Base-by-base conservation (phyloP, 805 yeast species). In the Saturnispora dispora region DNA sequence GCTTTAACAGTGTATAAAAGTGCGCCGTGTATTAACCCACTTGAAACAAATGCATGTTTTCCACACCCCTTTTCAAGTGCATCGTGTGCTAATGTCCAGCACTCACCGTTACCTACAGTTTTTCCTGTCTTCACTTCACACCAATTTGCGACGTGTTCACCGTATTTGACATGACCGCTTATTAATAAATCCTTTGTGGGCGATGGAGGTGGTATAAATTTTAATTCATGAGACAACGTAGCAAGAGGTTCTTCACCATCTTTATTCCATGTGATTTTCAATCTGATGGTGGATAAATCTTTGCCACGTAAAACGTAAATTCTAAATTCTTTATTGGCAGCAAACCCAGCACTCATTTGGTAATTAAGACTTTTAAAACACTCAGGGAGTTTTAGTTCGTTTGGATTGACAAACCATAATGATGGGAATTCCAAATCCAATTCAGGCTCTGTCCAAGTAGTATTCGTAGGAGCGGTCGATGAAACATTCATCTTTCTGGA, bases 71-170 rank as follows among this genome's bases (percentile, higher is more conserved):
- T 73, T 46, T 66, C 61, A 41, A 79, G 63, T 0, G 83, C 81
- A 46, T 76, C 77, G 48, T 70, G 74, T 0, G 82, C 83, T 52
- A 79, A 69, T 33, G 79, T 79, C 83, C 83, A 79, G 56, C 84
- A 78, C 57, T 79, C 83, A 6, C 84, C 84, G 39, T 71, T 61
- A 2, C 81, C 82, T 10, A 79, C 81, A 47, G 63, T 62, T 46
- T 70, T 66, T 7, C 81, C 81, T 32, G 65, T 56, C 20, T 71
- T 69, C 23, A 69, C 73, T 54, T 76, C 79, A 60, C 75, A 69
- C 84, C 83, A 79, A 28, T 71, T 65, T 3, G 80, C 81, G 10
- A 79, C 70, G 56, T 77, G 72, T 18, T 73, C 76, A n/a, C 82
- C 81, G 58, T 65, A 78, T 46, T 63, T 63, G 22, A 64, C 53